phyloP scores from a whole-genome alignment of 306 rosid genomes.

The Potentilla sterilis region DNA sequence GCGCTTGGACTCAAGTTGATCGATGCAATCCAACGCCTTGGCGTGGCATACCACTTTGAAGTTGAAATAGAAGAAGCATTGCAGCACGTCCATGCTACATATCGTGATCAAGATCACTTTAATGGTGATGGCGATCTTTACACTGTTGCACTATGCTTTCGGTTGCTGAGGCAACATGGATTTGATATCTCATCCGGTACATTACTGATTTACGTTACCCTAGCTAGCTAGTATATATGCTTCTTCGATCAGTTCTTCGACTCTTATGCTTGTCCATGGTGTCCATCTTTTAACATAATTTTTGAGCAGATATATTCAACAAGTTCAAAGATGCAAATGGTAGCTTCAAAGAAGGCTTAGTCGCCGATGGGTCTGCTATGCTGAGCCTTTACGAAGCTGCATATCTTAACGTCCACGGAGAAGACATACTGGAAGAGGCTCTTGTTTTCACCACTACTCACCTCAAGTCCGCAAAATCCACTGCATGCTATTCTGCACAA shows the following conservation, averaged over 20 bases:
- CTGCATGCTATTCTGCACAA: neutral
- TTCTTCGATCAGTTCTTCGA: too few species aligned
- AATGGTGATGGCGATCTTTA: conserved; percentile 1
- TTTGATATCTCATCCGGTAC: conserved; percentile 9
- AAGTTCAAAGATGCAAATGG: neutral
- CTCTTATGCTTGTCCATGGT: neutral
- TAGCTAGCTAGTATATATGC: too few species aligned
- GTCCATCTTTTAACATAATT: neutral
- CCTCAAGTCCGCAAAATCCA: conserved; percentile 9
- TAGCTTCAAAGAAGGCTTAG: conserved; percentile 11
- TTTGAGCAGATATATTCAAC: neutral
- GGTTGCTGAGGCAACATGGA: neutral
- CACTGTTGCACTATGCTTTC: conserved; percentile 20
- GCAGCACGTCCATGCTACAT: conserved; percentile 5
- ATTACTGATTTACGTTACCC: neutral
- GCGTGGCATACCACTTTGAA: conserved; percentile 35
- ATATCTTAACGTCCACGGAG: conserved; percentile 8
- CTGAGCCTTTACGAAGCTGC: conserved; percentile 28
- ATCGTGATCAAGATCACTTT: neutral
- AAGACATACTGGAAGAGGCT: conserved; percentile 11
- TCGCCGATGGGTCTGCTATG: conserved; percentile 2
- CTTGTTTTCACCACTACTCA: conserved; percentile 10
- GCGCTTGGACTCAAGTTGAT: conserved; percentile 12
- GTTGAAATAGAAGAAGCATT: conserved; percentile 27
- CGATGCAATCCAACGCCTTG: conserved; percentile 26